Percentiles rank a stretch among this genome's conserved stretches.
Conservation (phyloP, 1,284 basidiomycete species). For the Thelephora terrestris region DNA sequence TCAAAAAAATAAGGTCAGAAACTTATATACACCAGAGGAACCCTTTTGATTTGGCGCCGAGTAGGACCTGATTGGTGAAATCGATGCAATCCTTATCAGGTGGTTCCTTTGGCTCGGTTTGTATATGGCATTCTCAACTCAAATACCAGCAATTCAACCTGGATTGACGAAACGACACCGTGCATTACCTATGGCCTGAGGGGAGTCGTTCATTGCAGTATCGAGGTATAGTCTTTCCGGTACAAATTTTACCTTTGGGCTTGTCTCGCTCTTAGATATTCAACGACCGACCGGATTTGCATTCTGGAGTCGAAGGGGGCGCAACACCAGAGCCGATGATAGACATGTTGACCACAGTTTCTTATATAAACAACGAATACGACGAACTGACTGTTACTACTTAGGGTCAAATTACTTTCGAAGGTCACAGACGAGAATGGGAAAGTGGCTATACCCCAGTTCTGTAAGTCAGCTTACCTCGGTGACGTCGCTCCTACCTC, state of each 20-base stretch:
- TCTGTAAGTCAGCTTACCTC: slow-evolving; percentile 52
- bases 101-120: slow-evolving; percentile 16
- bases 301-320: slow-evolving; percentile 92
- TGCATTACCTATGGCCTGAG: slow-evolving; percentile 94
- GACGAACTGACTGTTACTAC: slow-evolving; percentile 3
- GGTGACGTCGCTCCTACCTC: slow-evolving; percentile 4
- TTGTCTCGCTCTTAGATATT: slow-evolving; percentile 37
- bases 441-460: slow-evolving; percentile 68
- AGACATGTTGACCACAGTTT: slow-evolving; percentile 56
- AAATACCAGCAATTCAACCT: slow-evolving; percentile 77
- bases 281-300: slow-evolving; percentile 63
- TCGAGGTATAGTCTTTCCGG: slow-evolving; percentile 39
- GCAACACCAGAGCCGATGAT: slow-evolving; percentile 83
- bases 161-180: slow-evolving; percentile 91
- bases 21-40: too few relatives aligned
- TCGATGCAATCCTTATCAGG: slow-evolving; percentile 85
- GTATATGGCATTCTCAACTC: slow-evolving; percentile 1
- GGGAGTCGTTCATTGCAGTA: slow-evolving; percentile 80
- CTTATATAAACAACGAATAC: background rate
- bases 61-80: slow-evolving; percentile 68
- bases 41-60: too few relatives aligned
- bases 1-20: slow-evolving; percentile 56
- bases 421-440: slow-evolving; percentile 52
- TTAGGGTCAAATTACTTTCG: slow-evolving; percentile 71
- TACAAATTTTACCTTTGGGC: background rate